These are phyloP conservation scores for Penium margaritaceum DNA, from an alignment of 139 green algal species.

Conservation along the genomic window DNA sequence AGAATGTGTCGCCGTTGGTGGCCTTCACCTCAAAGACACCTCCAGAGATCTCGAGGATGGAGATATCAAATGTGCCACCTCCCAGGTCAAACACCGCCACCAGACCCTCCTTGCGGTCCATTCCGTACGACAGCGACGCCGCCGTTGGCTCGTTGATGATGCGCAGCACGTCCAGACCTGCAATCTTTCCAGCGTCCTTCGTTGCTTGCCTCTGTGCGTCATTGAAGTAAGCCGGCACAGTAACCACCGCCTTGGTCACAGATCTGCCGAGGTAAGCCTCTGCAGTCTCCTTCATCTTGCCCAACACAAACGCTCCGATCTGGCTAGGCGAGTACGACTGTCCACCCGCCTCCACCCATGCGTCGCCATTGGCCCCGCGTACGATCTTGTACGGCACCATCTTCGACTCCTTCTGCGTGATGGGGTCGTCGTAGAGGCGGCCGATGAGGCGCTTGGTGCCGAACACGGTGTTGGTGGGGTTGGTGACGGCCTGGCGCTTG, in stretches of 20 bases:
- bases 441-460: conserved; percentile 96
- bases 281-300: conserved; percentile 97
- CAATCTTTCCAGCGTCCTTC: conserved; percentile 72
- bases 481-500: conserved; percentile 92
- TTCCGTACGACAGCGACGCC: conserved; percentile 86
- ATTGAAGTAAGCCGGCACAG: conserved; percentile 99
- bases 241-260: conserved; percentile 87
- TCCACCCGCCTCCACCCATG: conserved; percentile 89
- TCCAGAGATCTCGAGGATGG: conserved; percentile 91
- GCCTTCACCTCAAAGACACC: conserved; percentile 73
- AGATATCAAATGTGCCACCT: conserved; percentile 96
- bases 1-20: conserved; percentile 97
- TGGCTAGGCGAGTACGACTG: conserved; percentile 85
- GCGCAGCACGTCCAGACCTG: conserved; percentile 61
- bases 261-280: conserved; percentile 84
- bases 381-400: conserved; percentile 98
- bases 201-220: conserved; percentile 89
- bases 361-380: conserved; percentile 78
- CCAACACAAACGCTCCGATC: conserved; percentile 83
- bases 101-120: conserved; percentile 92
- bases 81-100: conserved; percentile 86
- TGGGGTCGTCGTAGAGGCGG: conserved; percentile 76
- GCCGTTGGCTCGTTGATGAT: conserved; percentile 99
- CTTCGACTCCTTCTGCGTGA: conserved; percentile 81
- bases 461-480: conserved; percentile 92